These are phyloP conservation scores for Citrus medica DNA, from an alignment of 345 rosid species.

Conservation along the genomic window DNA sequence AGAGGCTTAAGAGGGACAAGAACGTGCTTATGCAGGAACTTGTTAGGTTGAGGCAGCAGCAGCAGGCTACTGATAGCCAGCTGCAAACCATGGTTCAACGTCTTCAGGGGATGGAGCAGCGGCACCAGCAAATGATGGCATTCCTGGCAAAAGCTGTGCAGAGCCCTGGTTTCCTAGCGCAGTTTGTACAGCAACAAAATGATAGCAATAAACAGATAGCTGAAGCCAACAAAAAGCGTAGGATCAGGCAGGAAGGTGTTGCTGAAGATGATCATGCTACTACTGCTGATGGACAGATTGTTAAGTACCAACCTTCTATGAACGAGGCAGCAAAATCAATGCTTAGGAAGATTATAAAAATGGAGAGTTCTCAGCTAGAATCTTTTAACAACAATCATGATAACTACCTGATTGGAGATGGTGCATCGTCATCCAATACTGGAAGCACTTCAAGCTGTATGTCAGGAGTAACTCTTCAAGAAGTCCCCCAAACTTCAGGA, in stretches of 20 bases:
- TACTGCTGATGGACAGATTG: constrained; percentile 83
- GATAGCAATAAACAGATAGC: constrained; percentile 71
- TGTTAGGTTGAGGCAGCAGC: constrained; percentile 91
- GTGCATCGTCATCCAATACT: constrained; percentile 35
- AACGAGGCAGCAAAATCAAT: constrained; percentile 70
- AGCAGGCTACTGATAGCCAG: constrained; percentile 86
- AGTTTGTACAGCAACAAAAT: constrained; percentile 94
- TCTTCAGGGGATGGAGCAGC: constrained; percentile 97
- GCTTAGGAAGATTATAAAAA: constrained; percentile 68
- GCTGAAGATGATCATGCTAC: constrained; percentile 40
- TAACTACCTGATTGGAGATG: constrained; percentile 47
- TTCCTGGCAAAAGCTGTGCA: constrained; percentile 95
- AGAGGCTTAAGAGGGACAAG: constrained; percentile 96
- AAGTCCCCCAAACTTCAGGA: constrained; percentile 60
- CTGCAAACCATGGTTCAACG: constrained; percentile 86
- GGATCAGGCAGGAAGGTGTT: constrained; percentile 72
- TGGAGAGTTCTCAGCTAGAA: constrained; percentile 45
- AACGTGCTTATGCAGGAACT: constrained; percentile 99
- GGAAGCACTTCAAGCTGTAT: constrained; percentile 40
- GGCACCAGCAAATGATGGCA: constrained; percentile 98
- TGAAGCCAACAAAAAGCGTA: constrained; percentile 81
- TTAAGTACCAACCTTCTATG: constrained; percentile 78
- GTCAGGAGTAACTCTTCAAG: constrained; percentile 79
- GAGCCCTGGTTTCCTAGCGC: constrained; percentile 90
- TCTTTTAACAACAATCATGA: constrained; percentile 45